Base-by-base conservation (phyloP, 192 early-diverging fungal species). In the Coemansia sp. region DNA sequence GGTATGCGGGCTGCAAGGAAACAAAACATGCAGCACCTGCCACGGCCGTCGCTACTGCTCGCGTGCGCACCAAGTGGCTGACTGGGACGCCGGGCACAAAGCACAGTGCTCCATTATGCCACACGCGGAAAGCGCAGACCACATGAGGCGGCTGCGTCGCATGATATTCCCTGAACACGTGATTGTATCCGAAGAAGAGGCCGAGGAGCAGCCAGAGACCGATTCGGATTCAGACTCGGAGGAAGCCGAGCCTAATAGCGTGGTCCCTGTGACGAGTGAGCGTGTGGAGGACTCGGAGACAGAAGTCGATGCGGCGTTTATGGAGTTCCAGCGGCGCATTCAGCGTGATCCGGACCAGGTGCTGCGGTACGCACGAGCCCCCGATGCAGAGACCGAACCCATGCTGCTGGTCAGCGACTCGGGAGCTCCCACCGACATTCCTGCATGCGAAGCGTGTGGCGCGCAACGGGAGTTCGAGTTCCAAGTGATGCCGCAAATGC, bases 401-500 rank as follows among this genome's bases (percentile, higher is more conserved):
- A 92, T 94, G 15, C 79, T 98, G 63, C 94, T 88, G 82, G 94
- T 93, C 11, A 89, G 89, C 63, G 86, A 91, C 54, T 53, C 66
- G 24, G 86, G 82, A 7, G 85, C 84, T 58, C 93, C 94, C 8
- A 55, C 65, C 48, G 5, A 83, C 85, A 49, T 84, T 94, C 84
- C 87, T 10, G 35, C 67, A 0, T 98, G 96, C 76, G 79, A 83
- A 15, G 66, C 81, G 55, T 98, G 96, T 72, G 82, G 85, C 2
- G 84, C 84, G 9, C 67, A 72, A 15, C 84, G 94, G 25, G 85
- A 88, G 24, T 94, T 96, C 70, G 96, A 98, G 75, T 93, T 96
- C 69, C 96, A 98, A 87, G 86, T 95, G 39, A 86, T 97, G 82
- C 94, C 96, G 1, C 93, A 93, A 50, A 83, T 98, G 48, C 82